Base-by-base conservation (phyloP, 169 alveolate genomes). In the Plasmodium malariae region DNA sequence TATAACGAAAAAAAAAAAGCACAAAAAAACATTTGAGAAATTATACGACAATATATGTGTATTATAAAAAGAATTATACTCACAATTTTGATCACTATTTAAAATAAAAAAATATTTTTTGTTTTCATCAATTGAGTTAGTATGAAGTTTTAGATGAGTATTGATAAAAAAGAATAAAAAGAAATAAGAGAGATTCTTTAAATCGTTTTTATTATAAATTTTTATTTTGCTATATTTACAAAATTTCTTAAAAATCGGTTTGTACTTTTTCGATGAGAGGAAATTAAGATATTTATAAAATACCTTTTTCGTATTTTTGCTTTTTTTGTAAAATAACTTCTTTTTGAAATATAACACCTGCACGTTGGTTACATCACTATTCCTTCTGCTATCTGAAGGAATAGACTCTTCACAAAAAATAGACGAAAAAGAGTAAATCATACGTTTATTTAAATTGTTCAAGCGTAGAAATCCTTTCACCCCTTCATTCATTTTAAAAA, bases 111-210 rank as follows among this genome's bases (percentile, higher is more conserved):
- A 24, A 54, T 36, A 73, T 0, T 6, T 21, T 55, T 73, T 73
- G n/a, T 51, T 73, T 43, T 70, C 59, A 26, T 70, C 40, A 3
- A 30, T 70, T n/a, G 67, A 70, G 48, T 70, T 70, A 17, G 36
- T 57, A 1, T 73, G 55, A 19, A 73, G 24, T 73, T 73, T 73
- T n/a, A 43, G 57, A 49, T 55, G 70, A 73, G 55, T 19, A 30
- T 73, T 73, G 30, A 73, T 51, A 73, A 73, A 73, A 54, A 73
- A 73, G 43, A 73, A 73, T 28, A 73, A 24, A 24, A 73, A 73
- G 55, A 73, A 73, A 34, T 73, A 62, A 55, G 51, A 55, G 7
- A 55, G 21, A 73, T 55, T 73, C 30, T 73, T 73, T 34, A 73
- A 21, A 37, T 57, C 11, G 37, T 73, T 73, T 73, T 73, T 73